These are phyloP conservation scores for Arctium lappa DNA, from an alignment of 129 eudicot genomes.

Conservation along the genomic window DNA sequence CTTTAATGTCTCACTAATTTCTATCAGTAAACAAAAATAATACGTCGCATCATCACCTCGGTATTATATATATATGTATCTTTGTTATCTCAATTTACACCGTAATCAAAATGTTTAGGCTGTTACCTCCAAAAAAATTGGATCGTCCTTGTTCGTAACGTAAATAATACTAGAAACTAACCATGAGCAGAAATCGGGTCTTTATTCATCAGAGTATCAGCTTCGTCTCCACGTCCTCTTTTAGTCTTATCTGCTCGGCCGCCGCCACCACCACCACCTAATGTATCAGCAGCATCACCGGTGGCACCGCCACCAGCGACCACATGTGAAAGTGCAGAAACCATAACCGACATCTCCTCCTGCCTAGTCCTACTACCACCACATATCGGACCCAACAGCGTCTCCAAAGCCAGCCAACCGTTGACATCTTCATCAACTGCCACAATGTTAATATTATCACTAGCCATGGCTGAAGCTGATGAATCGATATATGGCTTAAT, in stretches of 20 bases:
- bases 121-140: too few species aligned
- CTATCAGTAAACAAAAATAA: too few species aligned
- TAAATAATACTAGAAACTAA: neutral
- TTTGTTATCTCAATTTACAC: too few species aligned
- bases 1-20: too few species aligned
- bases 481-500: neutral
- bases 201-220: neutral
- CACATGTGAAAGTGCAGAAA: slow-evolving; percentile 63
- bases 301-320: slow-evolving; percentile 33
- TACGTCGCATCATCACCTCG: too few species aligned
- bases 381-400: slow-evolving; percentile 23
- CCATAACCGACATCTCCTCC: slow-evolving; percentile 60
- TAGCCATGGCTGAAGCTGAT: neutral
- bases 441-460: neutral
- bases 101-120: too few species aligned
- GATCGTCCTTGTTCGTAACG: neutral
- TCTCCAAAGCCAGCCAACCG: slow-evolving; percentile 8
- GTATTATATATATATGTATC: too few species aligned
- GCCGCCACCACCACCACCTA: neutral
- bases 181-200: too few species aligned
- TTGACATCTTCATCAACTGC: neutral
- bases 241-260: neutral
- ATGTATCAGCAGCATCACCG: neutral
- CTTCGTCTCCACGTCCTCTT: slow-evolving; percentile 30
- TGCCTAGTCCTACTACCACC: slow-evolving; percentile 39